These are phyloP conservation scores for Tarenaya hassleriana DNA, from an alignment of 345 rosid species.

Conservation along the genomic window DNA sequence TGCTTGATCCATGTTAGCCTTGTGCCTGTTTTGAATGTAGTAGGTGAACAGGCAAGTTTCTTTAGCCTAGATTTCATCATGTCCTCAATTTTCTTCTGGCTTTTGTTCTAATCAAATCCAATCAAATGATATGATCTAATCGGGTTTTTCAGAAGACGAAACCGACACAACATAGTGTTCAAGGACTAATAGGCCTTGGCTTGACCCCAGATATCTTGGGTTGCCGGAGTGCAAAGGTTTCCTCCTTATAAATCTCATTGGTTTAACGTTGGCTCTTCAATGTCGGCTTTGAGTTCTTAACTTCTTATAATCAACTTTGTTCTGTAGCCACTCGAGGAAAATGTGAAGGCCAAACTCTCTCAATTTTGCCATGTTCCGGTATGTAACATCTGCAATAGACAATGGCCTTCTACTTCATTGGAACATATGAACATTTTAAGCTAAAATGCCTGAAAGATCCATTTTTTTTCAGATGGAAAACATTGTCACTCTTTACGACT, in stretches of 20 bases:
- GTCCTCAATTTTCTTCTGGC: neutral
- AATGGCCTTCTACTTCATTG: conserved; percentile 2
- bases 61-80: neutral
- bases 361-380: conserved; percentile 93
- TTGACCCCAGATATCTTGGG: conserved; percentile 82
- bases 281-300: conserved; percentile 1
- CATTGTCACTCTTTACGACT: conserved; percentile 75
- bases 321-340: conserved; percentile 79
- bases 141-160: conserved; percentile 73
- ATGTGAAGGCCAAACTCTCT: conserved; percentile 75
- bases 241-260: neutral
- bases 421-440: conserved; percentile 8
- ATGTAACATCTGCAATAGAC: conserved; percentile 19
- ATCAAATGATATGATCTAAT: neutral
- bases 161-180: conserved; percentile 96
- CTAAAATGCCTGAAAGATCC: conserved; percentile 1
- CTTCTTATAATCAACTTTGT: conserved; percentile 19
- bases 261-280: neutral
- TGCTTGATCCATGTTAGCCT: conserved; percentile 98
- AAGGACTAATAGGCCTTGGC: conserved; percentile 79
- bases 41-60: conserved; percentile 86
- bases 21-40: conserved; percentile 91
- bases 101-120: conserved; percentile 9
- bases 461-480: conserved; percentile 60
- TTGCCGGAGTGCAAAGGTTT: conserved; percentile 83